Evolutionary conservation across 441 rosid species (phyloP).

Genomic region (Erodium trifolium): DNA sequence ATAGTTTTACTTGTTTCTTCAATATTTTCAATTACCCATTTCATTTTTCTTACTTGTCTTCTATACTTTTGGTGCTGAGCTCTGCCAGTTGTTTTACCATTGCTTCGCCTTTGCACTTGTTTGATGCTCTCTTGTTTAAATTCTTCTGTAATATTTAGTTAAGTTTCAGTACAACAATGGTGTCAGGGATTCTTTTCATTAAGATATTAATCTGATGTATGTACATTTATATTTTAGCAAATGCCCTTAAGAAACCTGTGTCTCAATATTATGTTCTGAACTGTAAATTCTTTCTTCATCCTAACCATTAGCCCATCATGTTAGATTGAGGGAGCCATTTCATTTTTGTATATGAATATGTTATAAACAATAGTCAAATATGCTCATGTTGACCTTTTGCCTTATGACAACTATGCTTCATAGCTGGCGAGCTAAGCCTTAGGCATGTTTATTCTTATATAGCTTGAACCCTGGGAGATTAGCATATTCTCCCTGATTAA

Average conservation of each 20-base stretch:
- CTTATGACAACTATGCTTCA: background rate
- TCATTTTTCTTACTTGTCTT: background rate
- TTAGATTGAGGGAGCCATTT: background rate
- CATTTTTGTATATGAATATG: background rate
- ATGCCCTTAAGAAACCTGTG: background rate
- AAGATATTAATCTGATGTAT: background rate
- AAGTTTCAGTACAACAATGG: background rate
- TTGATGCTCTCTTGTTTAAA: background rate
- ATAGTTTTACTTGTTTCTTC: no score
- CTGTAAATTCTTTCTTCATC: background rate
- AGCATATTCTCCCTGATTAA: no score
- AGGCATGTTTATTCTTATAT: no score
- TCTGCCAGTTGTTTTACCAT: background rate
- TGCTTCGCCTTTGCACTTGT: background rate
- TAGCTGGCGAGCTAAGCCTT: background rate
- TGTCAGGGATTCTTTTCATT: background rate
- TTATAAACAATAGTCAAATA: background rate
- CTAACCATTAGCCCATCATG: background rate
- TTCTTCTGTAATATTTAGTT: background rate
- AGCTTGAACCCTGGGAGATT: no score
- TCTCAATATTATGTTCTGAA: background rate
- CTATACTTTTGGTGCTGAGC: background rate
- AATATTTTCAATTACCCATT: background rate
- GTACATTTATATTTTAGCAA: background rate
- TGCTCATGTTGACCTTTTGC: background rate